Conservation (phyloP, 148 eudicot species). For the Polygonum aviculare region DNA sequence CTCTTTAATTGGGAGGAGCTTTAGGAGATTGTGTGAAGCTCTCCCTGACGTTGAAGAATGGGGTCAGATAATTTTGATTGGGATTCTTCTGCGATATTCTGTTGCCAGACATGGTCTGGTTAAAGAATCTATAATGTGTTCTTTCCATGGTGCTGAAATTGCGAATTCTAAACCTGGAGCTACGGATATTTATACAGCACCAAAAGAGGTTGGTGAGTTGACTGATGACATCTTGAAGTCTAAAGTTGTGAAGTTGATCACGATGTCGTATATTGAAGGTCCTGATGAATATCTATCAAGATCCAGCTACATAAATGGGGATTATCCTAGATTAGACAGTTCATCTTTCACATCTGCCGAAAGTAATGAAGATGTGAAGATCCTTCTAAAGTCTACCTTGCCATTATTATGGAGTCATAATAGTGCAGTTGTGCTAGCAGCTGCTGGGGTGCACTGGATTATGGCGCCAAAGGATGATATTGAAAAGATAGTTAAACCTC, state of each 20-base stretch:
- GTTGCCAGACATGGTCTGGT: constrained; percentile 96
- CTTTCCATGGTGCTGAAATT: constrained; percentile 27
- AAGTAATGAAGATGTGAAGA: constrained; percentile 72
- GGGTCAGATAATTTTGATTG: constrained; percentile 90
- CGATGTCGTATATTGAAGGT: constrained; percentile 84
- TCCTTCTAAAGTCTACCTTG: constrained; percentile 80
- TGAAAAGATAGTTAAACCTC: constrained; percentile 76
- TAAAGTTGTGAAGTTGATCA: constrained; percentile 45
- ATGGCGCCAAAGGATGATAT: constrained; percentile 82
- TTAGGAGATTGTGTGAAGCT: constrained; percentile 63
- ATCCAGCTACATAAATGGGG: constrained; percentile 24
- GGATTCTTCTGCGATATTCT: constrained; percentile 71
- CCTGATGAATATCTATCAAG: constrained; percentile 84
- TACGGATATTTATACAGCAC: constrained; percentile 19
- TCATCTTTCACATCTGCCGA: constrained; percentile 52
- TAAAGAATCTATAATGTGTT: constrained; percentile 68
- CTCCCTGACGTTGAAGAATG: constrained; percentile 96
- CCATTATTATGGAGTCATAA: constrained; percentile 98
- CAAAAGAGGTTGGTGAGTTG: constrained; percentile 24
- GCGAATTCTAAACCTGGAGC: constrained; percentile 26
- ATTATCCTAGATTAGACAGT: constrained; percentile 26
- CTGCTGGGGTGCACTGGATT: constrained; percentile 98
- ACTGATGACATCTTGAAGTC: constrained; percentile 22
- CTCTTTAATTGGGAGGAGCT: constrained; percentile 63
- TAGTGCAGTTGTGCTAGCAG: constrained; percentile 95